A percentile compares a stretch with the other conserved stretches of the same genome.
These are phyloP conservation scores for Venturiaceae sp. DNA, from an alignment of 2,329 filamentous ascomycete species.

Conservation along the genomic window DNA sequence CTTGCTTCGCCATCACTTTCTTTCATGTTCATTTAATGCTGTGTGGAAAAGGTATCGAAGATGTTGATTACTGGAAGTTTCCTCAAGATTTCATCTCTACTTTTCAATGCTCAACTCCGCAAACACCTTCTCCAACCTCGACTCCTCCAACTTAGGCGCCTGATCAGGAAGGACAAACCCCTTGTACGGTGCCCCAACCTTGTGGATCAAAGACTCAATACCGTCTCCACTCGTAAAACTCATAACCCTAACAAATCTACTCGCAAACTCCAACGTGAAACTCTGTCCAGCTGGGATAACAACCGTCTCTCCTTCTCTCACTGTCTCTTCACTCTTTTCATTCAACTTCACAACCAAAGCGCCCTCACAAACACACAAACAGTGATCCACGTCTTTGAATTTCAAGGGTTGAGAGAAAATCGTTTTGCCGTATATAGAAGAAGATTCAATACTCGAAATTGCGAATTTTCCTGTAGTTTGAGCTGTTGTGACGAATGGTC, in stretches of 20 bases:
- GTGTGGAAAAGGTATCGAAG: no score
- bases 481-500: conserved; percentile 39
- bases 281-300: conserved; percentile 37
- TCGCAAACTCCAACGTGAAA: conserved; percentile 35
- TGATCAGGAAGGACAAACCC: conserved; percentile 7
- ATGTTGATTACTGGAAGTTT: no score
- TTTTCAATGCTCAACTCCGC: background rate
- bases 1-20: no score
- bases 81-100: background rate
- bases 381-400: conserved; percentile 42
- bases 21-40: no score
- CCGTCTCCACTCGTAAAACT: conserved; percentile 41
- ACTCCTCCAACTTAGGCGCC: background rate
- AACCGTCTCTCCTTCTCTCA: conserved; percentile 39
- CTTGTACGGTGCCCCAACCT: background rate
- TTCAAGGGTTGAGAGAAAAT: conserved; percentile 28
- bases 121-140: background rate
- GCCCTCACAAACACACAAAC: conserved; percentile 40
- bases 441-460: conserved; percentile 42
- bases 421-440: conserved; percentile 24
- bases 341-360: conserved; percentile 31
- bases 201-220: conserved; percentile 33
- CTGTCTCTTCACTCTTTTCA: conserved; percentile 21
- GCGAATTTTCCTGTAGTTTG: conserved; percentile 41
- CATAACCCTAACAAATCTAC: conserved; percentile 37